These are phyloP conservation scores for Fraxinus cuspidata DNA, from an alignment of 257 asterid genomes.

Conservation along the genomic window DNA sequence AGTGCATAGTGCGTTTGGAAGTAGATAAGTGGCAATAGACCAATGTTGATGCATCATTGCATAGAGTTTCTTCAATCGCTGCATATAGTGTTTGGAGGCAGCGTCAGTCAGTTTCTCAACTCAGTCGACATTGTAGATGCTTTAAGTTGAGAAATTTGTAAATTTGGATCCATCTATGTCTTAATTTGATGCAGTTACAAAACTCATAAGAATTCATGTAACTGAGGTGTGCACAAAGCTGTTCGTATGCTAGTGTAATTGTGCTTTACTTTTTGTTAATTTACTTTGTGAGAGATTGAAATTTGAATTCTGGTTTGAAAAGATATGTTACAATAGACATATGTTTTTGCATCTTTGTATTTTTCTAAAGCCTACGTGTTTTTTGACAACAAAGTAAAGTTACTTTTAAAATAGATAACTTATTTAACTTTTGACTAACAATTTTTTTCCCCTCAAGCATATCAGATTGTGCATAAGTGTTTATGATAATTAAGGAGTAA, in stretches of 20 bases:
- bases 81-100: slow-evolving; percentile 25
- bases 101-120: slow-evolving; percentile 17
- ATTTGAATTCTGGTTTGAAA: background rate
- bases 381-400: background rate
- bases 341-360: background rate
- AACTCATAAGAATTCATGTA: background rate
- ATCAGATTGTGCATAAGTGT: too few relatives aligned
- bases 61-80: slow-evolving; percentile 34
- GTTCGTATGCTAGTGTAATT: slow-evolving; percentile 19
- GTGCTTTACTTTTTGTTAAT: background rate
- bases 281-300: background rate
- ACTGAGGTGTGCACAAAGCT: background rate
- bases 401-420: too few relatives aligned
- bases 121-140: slow-evolving; percentile 9
- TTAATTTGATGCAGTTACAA: background rate
- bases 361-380: background rate
- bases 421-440: too few relatives aligned
- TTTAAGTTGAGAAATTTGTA: slow-evolving; percentile 28
- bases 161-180: slow-evolving; percentile 23
- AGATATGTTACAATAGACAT: background rate
- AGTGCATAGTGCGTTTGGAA: slow-evolving; percentile 28
- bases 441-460: too few relatives aligned
- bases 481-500: too few relatives aligned
- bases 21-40: too few relatives aligned
- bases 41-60: too few relatives aligned